Evolutionary conservation across 2,329 filamentous ascomycete genomes (phyloP).

Genomic region (Colletotrichum echinochloae): DNA sequence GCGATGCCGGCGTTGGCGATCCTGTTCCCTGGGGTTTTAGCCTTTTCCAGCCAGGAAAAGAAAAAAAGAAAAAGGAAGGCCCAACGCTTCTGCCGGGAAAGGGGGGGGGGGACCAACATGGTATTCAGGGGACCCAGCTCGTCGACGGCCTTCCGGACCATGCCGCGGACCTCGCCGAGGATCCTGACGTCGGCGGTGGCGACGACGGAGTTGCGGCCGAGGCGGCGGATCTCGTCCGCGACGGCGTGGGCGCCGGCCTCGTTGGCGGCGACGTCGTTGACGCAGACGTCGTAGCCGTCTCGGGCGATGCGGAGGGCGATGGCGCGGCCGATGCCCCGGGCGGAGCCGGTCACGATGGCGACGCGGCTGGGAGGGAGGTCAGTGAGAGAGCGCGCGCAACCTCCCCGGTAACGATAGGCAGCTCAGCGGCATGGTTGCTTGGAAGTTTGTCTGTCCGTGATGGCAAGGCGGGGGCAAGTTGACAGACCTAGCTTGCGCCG

Average conservation of each 20-base stretch:
- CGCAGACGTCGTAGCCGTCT: conserved; percentile 74
- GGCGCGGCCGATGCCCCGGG: conserved; percentile 63
- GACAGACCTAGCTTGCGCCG: conserved; percentile 25
- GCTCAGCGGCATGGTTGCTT: background rate
- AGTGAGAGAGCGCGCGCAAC: no score
- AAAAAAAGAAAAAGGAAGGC: no score
- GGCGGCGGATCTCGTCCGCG: conserved; percentile 62
- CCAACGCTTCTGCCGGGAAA: no score
- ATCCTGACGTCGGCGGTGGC: conserved; percentile 72
- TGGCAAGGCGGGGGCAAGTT: background rate
- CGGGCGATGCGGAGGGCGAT: conserved; percentile 72
- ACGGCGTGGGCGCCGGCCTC: conserved; percentile 63
- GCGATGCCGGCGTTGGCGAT: conserved; percentile 73
- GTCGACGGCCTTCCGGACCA: conserved; percentile 64
- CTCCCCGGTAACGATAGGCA: no score
- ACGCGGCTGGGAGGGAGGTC: background rate
- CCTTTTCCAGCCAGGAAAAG: no score
- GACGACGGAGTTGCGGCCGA: conserved; percentile 65
- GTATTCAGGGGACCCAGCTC: conserved; percentile 63
- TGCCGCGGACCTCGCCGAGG: conserved; percentile 59
- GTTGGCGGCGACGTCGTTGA: conserved; percentile 72
- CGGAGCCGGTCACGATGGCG: conserved; percentile 37
- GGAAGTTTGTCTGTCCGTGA: background rate
- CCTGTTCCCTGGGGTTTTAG: conserved; percentile 48
- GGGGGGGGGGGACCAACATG: conserved; percentile 43